These are phyloP conservation scores for Puccinia coronata DNA, from an alignment of 1,284 basidiomycete genomes.

Conservation along the genomic window DNA sequence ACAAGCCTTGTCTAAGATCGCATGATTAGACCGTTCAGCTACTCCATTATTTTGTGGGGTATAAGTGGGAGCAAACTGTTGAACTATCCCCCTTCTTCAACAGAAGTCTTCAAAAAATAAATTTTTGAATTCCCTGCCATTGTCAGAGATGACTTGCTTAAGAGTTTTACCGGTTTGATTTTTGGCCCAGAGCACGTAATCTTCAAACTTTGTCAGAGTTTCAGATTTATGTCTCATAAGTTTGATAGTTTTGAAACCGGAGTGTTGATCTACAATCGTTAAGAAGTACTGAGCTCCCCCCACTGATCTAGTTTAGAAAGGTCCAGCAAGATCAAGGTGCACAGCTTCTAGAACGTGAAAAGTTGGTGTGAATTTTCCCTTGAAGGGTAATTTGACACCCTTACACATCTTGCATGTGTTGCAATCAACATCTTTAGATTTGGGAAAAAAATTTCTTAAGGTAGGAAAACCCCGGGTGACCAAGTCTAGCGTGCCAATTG, in stretches of 20 bases:
- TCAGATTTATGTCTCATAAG: constrained; percentile 5
- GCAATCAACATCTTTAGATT: background rate
- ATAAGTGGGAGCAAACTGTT: background rate
- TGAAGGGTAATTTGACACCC: background rate
- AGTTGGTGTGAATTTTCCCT: background rate
- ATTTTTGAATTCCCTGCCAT: background rate
- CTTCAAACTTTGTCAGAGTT: background rate
- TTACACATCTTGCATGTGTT: background rate
- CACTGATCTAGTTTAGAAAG: background rate
- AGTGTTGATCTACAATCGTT: background rate
- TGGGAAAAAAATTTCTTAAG: background rate
- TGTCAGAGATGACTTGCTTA: no score
- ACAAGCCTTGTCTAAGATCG: background rate
- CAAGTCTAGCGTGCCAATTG: background rate
- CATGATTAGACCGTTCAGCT: background rate
- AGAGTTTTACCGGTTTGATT: background rate
- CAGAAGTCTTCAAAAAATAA: background rate
- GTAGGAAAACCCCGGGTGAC: background rate
- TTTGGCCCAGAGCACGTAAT: background rate
- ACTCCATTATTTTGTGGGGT: no score
- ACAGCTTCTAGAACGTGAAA: background rate
- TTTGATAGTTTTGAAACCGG: background rate
- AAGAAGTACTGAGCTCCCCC: background rate
- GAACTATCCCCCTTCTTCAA: background rate
- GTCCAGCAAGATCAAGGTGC: constrained; percentile 2